Conservation (phyloP, 1,139 yeast species). For the Suhomyces bolitotheri region DNA sequence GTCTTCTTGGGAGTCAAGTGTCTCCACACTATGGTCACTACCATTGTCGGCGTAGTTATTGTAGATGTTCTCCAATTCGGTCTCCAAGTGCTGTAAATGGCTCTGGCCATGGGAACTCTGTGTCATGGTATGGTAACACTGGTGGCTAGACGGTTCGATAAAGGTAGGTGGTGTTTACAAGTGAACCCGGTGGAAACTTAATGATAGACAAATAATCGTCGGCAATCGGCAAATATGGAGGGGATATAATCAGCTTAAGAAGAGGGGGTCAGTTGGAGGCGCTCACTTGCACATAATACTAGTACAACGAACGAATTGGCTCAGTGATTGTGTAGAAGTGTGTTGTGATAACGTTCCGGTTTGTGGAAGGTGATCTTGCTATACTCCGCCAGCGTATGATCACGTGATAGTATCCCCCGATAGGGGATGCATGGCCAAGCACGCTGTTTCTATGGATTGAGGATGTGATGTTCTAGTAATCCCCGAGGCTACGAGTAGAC, state of each 20-base stretch:
- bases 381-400: conserved; percentile 2
- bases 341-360: too few relatives aligned
- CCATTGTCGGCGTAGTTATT: conserved; percentile 25
- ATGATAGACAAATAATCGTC: background rate
- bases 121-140: background rate
- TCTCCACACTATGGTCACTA: conserved; percentile 26
- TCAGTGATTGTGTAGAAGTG: too few relatives aligned
- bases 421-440: too few relatives aligned
- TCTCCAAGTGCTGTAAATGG: conserved; percentile 24
- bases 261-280: too few relatives aligned
- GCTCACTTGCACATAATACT: conserved; percentile 9
- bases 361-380: conserved; percentile 11
- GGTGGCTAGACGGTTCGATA: too few relatives aligned
- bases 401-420: too few relatives aligned
- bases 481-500: too few relatives aligned
- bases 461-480: too few relatives aligned
- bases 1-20: conserved; percentile 30
- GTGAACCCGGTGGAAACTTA: background rate
- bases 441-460: too few relatives aligned
- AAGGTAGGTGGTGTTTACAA: too few relatives aligned
- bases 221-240: too few relatives aligned
- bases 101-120: background rate
- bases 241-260: too few relatives aligned
- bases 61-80: conserved; percentile 40
- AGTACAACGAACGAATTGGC: conserved; percentile 4